Base-by-base conservation (phyloP, 129 eudicot species). In the Silybum marianum region DNA sequence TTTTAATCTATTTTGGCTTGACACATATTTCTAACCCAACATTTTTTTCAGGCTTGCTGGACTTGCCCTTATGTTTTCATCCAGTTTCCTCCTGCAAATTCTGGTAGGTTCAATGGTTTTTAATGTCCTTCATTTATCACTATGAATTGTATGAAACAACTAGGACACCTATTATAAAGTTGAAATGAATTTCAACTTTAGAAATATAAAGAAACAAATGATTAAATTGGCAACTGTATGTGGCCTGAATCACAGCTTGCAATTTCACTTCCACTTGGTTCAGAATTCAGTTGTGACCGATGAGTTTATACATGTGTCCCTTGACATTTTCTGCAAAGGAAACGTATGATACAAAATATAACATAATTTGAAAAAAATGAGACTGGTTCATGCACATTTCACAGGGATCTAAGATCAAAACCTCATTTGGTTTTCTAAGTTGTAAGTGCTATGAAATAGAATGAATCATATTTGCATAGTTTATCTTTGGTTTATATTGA, bases 61-160 rank as follows among this genome's bases (percentile, higher is more conserved):
- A 66, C 97, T 95, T 69, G 99, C 99, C 46, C 92, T 92, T 84
- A 95, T 92, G 97, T 95, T 92, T 81, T 95, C 99, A 34, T 69
- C 96, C 60, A 95, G 99, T 88, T 83, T 95, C 78, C 87, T 95
- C 70, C 85, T 95, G 76, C 99, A 95, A 86, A 84, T 95, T 75
- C 77, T 95, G 95, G 99, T 92, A 83, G 22, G 88, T 82, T 73
- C 62, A 28, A 74, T 65, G 25, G 1, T 8, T 39, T 66, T 76
- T 39, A 38, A 2, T 21, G 80, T 60, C 71, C 22, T 75, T 19
- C 69, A 58, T n/a, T 12, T 30, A 18, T 58, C 28, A 58, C 40
- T 46, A 19, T 21, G 3, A 76, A 76, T 3, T 77, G 13, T 63
- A 39, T 77, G 39, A 11, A 36, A 62, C 25, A 19, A 62, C 16